These are phyloP conservation scores for Phytophthora melonis DNA, from an alignment of 352 stramenopile species.

Conservation along the genomic window DNA sequence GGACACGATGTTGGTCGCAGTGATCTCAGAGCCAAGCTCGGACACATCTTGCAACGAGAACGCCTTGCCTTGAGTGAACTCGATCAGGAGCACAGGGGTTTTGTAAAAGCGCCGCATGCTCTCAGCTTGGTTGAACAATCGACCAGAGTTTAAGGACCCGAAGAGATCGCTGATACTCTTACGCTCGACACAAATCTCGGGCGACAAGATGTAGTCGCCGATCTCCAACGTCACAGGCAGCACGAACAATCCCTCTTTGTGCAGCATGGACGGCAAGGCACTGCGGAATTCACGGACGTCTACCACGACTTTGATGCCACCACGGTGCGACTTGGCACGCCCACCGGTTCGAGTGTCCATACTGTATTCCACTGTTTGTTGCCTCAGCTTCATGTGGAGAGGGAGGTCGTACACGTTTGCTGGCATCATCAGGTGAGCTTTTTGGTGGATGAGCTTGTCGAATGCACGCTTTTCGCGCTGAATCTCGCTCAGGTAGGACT, in stretches of 20 bases:
- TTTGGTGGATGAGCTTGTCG: slow-evolving; percentile 96
- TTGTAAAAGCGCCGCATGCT: slow-evolving; percentile 88
- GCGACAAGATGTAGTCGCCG: slow-evolving; percentile 98
- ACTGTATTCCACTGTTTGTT: slow-evolving; percentile 72
- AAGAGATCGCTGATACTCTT: slow-evolving; percentile 98
- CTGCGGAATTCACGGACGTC: slow-evolving; percentile 98
- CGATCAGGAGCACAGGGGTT: slow-evolving; percentile 96
- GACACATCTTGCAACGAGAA: slow-evolving; percentile 90
- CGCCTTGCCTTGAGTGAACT: slow-evolving; percentile 91
- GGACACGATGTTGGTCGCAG: slow-evolving; percentile 92
- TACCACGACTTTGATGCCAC: slow-evolving; percentile 88
- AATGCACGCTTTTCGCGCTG: slow-evolving; percentile 97
- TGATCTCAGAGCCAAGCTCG: slow-evolving; percentile 95
- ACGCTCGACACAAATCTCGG: slow-evolving; percentile 97
- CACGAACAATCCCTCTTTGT: slow-evolving; percentile 94
- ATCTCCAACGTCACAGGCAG: slow-evolving; percentile 96
- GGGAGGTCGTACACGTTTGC: slow-evolving; percentile 89
- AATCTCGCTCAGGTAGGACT: slow-evolving; percentile 95
- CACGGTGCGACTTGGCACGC: slow-evolving; percentile 50
- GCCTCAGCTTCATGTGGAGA: slow-evolving; percentile 76
- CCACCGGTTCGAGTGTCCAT: slow-evolving; percentile 84
- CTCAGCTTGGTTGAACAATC: slow-evolving; percentile 96
- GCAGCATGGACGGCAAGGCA: slow-evolving; percentile 96
- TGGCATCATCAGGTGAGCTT: slow-evolving; percentile 91
- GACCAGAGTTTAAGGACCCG: slow-evolving; percentile 94